Percentiles rank a stretch among this genome's conserved stretches.
These are phyloP conservation scores for Ophiognomonia clavigignenti-juglandacearum DNA, from an alignment of 2,329 filamentous ascomycete genomes.

Conservation along the genomic window DNA sequence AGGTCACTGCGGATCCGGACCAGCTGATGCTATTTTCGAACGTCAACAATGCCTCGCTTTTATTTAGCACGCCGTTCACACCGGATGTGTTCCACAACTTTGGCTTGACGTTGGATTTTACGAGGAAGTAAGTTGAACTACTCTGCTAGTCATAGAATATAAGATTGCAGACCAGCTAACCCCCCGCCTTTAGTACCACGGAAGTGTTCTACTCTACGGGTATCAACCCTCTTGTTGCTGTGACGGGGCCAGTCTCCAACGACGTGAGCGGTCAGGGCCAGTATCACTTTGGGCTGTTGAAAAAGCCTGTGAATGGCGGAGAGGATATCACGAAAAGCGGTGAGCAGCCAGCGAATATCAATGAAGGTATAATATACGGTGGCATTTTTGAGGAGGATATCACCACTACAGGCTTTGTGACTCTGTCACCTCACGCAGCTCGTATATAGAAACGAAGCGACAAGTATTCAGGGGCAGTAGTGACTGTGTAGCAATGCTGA, in stretches of 20 bases:
- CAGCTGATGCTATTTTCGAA: slow-evolving; percentile 42
- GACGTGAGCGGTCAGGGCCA: slow-evolving; percentile 54
- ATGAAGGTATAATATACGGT: slow-evolving; percentile 48
- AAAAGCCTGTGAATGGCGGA: slow-evolving; percentile 48
- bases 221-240: slow-evolving; percentile 36
- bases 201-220: slow-evolving; percentile 54
- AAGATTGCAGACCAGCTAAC: neutral
- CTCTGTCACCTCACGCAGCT: slow-evolving; percentile 27
- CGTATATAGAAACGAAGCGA: no score
- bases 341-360: slow-evolving; percentile 40
- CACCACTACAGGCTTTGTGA: slow-evolving; percentile 35
- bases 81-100: slow-evolving; percentile 56
- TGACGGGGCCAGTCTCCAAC: slow-evolving; percentile 41
- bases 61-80: slow-evolving; percentile 49
- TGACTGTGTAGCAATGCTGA: no score
- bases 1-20: slow-evolving; percentile 29
- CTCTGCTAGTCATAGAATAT: neutral
- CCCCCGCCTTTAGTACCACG: slow-evolving; percentile 40
- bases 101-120: slow-evolving; percentile 53
- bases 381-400: slow-evolving; percentile 51
- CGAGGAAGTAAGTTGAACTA: slow-evolving; percentile 43
- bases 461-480: no score
- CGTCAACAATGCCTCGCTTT: slow-evolving; percentile 37
- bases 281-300: slow-evolving; percentile 58
- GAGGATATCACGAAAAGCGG: slow-evolving; percentile 42